Evolutionary conservation across 2,329 filamentous ascomycete species (phyloP), one percentile per base, ranked within the genome.

Genomic region (Botrytis byssoidea): DNA sequence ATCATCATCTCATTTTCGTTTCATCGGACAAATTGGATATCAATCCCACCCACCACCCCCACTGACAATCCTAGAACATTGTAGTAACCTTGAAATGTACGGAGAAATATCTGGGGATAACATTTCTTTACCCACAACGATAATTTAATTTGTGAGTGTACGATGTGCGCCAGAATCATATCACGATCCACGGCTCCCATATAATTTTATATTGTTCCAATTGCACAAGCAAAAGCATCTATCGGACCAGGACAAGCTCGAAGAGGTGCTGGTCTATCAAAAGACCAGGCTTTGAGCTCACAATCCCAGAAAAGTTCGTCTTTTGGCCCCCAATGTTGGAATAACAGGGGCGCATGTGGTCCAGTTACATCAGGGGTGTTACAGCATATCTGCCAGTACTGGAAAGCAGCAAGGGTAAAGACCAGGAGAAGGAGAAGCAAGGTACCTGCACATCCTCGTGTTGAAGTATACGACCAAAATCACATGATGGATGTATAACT

Each of bases 401-500:
- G 51, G 25, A 55, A 55, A 46, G 65, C 32, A 18, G 22, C 65
- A 40, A 63, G 60, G 60, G 25, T 18, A 40, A n/a, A 42, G 61
- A 44, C 37, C 20, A 42, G 48, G 48, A 37, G 25, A 55, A 40
- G 25, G 8, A 10, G 35, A 51, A 35, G 46, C 22, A 20, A 51
- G 46, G 61, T 65, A 67, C 65, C 46, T 67, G 66, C 44, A 55
- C 66, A n/a, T 57, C 29, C 46, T 68, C 51, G 55, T 37, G 65
- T 68, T 57, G 65, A 55, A 55, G 65, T 67, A 68, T 55, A 68
- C 65, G 25, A 55, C 37, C 20, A 51, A n/a, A 35, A 68, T 68
- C 66, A 68, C 66, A 68, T 68, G 66, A 68, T 68, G n/a, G 48
- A 57, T 68, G 66, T 68, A 42, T 32, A 32, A 68, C 66, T 68